Base-by-base conservation (phyloP, 2,329 filamentous ascomycete genomes). In the Claviceps monticola region DNA sequence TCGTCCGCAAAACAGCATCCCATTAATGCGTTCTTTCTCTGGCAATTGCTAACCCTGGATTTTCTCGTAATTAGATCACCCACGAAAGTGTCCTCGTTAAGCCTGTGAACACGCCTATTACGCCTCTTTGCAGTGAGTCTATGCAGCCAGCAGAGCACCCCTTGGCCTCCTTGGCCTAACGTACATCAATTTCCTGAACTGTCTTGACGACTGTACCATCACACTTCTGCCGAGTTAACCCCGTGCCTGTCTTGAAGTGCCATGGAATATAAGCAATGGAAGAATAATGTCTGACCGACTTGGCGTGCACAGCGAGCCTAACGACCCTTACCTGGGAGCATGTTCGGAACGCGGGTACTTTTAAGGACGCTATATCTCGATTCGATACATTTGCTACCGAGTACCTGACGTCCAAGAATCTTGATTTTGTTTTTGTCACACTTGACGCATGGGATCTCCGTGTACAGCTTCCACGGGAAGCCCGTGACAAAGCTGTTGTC, bases 321-420 rank as follows among this genome's bases (percentile, higher is more conserved):
- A 98, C 93, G 46, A 98, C 93, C 59, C 76, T 98, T 62, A 97
- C 93, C 51, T 98, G 93, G 93, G 93, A 98, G 70, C 91, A 98
- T 74, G 93, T 98, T 67, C 86, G 91, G 67, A 94, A 91, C 69
- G 91, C 93, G 67, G 93, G 93, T 60, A 91, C 89, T 60, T 98
- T 97, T 80, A 84, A 91, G 62, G 93, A 97, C 72, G 93, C 93
- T 60, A 86, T 98, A 73, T 88, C 86, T 71, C 87, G 88, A 61
- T 96, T 98, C 72, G 90, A 95, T 70, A 78, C 84, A 57, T 98
- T 96, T 68, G 89, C 89, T 64, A 84, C 85, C 61, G 91, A 98
- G 71, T 88, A 96, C 66, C 75, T 98, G 60, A 82, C 88, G 51
- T 84, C 83, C 58, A 90, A 95, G 70, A 93, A 95, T 67, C 80